Evolutionary conservation across 768 basidiomycete genomes (phyloP).

Genomic region (Tulasnella calospora): DNA sequence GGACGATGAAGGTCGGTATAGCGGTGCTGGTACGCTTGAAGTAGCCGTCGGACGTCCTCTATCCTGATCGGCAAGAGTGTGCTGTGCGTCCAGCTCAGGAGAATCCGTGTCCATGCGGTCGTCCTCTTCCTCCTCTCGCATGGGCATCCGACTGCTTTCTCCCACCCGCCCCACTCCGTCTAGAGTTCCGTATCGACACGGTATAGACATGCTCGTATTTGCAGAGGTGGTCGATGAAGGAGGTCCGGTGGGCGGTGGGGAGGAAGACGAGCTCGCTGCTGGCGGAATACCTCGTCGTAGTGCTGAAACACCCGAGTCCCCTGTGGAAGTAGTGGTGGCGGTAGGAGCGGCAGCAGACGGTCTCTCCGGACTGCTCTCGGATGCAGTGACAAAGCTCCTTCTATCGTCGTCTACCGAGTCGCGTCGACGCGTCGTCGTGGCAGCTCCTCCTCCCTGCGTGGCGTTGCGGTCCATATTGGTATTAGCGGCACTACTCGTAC

Average conservation of each 20-base stretch:
- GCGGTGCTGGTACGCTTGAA: no score
- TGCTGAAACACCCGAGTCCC: background rate
- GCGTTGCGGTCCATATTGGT: no score
- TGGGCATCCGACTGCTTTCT: background rate
- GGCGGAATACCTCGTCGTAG: background rate
- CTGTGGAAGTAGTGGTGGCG: background rate
- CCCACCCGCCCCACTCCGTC: background rate
- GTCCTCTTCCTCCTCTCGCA: background rate
- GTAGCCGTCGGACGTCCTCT: no score
- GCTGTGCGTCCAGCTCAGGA: background rate
- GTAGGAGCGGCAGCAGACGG: background rate
- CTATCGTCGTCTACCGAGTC: background rate
- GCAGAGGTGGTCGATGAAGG: background rate
- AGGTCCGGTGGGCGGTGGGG: background rate
- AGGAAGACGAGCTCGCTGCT: background rate
- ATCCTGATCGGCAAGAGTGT: no score
- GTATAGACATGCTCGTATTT: background rate
- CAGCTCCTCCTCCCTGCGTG: no score
- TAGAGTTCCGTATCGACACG: background rate
- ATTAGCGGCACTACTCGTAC: background rate
- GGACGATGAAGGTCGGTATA: no score
- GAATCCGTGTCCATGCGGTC: conserved; percentile 1
- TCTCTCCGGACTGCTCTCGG: background rate
- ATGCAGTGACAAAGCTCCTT: background rate
- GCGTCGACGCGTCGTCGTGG: background rate